phyloP scores from a whole-genome alignment of 2,329 filamentous ascomycete genomes.

The Nectriaceae sp. region DNA sequence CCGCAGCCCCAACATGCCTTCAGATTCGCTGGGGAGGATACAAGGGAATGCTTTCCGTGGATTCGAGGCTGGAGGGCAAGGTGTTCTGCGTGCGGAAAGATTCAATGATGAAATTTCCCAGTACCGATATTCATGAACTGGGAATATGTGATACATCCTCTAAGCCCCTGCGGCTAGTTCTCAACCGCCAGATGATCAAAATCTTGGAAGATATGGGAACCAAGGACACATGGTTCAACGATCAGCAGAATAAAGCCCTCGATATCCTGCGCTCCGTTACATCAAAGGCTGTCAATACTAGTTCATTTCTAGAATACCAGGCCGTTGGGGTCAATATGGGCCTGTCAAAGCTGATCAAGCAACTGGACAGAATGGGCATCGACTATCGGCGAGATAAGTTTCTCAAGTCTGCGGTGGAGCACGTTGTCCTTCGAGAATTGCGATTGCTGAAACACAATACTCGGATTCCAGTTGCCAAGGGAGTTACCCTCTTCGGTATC shows the following conservation, averaged over 20 bases:
- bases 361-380: slow-evolving; percentile 58
- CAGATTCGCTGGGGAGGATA: slow-evolving; percentile 75
- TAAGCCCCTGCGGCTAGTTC: slow-evolving; percentile 65
- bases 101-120: slow-evolving; percentile 81
- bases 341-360: slow-evolving; percentile 62
- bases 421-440: slow-evolving; percentile 69
- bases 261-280: slow-evolving; percentile 61
- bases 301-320: slow-evolving; percentile 64
- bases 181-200: slow-evolving; percentile 84
- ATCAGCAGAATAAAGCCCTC: slow-evolving; percentile 65
- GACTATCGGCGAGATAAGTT: slow-evolving; percentile 71
- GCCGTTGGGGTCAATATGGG: slow-evolving; percentile 61
- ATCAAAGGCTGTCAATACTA: slow-evolving; percentile 59
- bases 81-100: slow-evolving; percentile 61
- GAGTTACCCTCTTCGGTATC: slow-evolving; percentile 77
- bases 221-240: slow-evolving; percentile 57
- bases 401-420: slow-evolving; percentile 69
- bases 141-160: slow-evolving; percentile 73
- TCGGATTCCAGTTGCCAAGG: slow-evolving; percentile 69
- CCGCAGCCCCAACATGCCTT: slow-evolving; percentile 61
- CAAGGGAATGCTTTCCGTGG: slow-evolving; percentile 78
- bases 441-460: slow-evolving; percentile 77
- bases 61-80: slow-evolving; percentile 59
- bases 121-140: slow-evolving; percentile 54
- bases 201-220: slow-evolving; percentile 80